These are phyloP conservation scores for Magnaporthiopsis rhizophila DNA, from an alignment of 2,329 filamentous ascomycete genomes.

Conservation along the genomic window DNA sequence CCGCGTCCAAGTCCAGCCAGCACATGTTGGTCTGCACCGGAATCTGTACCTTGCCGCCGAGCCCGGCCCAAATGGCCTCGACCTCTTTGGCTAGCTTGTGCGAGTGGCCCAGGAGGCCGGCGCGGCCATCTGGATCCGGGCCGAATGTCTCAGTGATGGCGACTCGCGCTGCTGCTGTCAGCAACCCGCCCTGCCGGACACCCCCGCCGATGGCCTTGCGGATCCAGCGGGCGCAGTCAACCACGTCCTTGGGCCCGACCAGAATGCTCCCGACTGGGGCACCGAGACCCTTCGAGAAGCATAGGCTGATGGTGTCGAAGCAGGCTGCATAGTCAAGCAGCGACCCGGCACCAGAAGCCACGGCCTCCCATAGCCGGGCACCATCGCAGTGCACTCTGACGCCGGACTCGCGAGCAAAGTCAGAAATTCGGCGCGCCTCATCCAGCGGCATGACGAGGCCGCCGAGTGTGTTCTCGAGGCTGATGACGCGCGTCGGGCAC, in stretches of 20 bases:
- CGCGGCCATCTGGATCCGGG: slow-evolving; percentile 44
- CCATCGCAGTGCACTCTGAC: slow-evolving; percentile 43
- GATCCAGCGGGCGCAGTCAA: slow-evolving; percentile 65
- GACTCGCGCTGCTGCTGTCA: slow-evolving; percentile 67
- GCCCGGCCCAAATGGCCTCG: slow-evolving; percentile 52
- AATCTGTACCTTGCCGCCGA: slow-evolving; percentile 60
- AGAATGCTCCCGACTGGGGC: slow-evolving; percentile 43
- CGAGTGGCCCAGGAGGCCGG: slow-evolving; percentile 50
- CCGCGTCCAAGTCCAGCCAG: slow-evolving; percentile 66
- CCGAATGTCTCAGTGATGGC: slow-evolving; percentile 76
- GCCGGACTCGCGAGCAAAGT: slow-evolving; percentile 52
- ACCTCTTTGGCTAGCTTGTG: slow-evolving; percentile 58
- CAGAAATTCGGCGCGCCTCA: slow-evolving; percentile 61
- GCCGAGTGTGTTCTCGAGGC: slow-evolving; percentile 77
- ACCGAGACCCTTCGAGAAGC: slow-evolving; percentile 45
- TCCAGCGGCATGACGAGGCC: slow-evolving; percentile 70
- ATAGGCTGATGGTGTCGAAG: slow-evolving; percentile 52
- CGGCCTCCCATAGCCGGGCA: slow-evolving; percentile 43
- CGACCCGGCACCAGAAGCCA: slow-evolving; percentile 32
- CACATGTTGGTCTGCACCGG: slow-evolving; percentile 89
- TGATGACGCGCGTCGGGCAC: slow-evolving; percentile 74
- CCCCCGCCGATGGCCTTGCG: slow-evolving; percentile 77
- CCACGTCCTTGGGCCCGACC: slow-evolving; percentile 38
- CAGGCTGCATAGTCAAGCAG: slow-evolving; percentile 32
- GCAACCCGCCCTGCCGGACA: slow-evolving; percentile 65